Evolutionary conservation across 1,284 basidiomycete species (phyloP).

Genomic region (Sanguinoderma infundibulare): DNA sequence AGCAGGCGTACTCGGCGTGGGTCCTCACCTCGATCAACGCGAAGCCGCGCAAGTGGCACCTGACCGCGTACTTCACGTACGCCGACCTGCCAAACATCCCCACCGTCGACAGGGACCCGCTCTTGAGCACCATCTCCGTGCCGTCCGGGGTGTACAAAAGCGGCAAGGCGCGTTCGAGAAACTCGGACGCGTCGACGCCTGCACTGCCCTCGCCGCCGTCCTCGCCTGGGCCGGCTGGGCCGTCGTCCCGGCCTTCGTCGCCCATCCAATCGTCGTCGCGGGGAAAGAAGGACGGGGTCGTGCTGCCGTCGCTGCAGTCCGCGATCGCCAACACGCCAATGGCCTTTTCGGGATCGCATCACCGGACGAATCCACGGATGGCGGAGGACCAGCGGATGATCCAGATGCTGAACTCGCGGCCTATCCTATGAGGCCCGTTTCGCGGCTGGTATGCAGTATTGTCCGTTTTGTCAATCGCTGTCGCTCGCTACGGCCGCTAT

Average conservation of each 20-base stretch:
- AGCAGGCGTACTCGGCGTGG: constrained; percentile 70
- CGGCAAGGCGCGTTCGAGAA: constrained; percentile 58
- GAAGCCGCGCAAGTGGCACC: constrained; percentile 63
- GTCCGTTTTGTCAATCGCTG: background rate
- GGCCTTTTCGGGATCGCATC: constrained; percentile 30
- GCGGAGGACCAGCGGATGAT: constrained; percentile 68
- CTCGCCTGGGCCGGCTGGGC: constrained; percentile 26
- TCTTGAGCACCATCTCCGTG: constrained; percentile 53
- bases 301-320: constrained; percentile 34
- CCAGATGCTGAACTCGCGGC: constrained; percentile 58
- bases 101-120: constrained; percentile 58
- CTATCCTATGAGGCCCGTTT: constrained; percentile 35
- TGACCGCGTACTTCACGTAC: constrained; percentile 69
- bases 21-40: constrained; percentile 50
- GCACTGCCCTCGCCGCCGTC: constrained; percentile 32
- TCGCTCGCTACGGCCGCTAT: background rate
- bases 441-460: background rate
- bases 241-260: constrained; percentile 23
- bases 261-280: constrained; percentile 25
- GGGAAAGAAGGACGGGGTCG: constrained; percentile 28
- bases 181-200: constrained; percentile 38
- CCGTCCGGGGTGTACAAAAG: constrained; percentile 63
- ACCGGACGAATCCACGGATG: constrained; percentile 43
- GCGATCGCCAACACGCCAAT: constrained; percentile 31
- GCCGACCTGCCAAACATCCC: constrained; percentile 61